Conservation (phyloP, 495 filamentous ascomycete species). For the Lasiosphaeria hispida region DNA sequence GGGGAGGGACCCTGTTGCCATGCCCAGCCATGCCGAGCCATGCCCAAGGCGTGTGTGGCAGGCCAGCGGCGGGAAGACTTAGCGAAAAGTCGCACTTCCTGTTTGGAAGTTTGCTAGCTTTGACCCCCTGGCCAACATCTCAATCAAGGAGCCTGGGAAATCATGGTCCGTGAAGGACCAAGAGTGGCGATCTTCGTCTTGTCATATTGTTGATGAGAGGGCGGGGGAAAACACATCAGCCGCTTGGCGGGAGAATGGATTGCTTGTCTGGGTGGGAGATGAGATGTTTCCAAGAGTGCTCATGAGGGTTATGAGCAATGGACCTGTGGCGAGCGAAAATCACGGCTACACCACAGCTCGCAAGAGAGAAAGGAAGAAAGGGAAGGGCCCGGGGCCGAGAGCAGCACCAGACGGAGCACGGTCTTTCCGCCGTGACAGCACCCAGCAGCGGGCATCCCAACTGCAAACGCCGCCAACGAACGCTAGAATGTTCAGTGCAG, state of each 20-base stretch:
- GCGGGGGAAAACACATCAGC: conserved; percentile 9
- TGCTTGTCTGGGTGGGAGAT: background rate
- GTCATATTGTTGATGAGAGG: conserved; percentile 7
- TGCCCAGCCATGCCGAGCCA: conserved; percentile 4
- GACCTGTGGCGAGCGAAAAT: background rate
- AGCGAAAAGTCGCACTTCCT: conserved; percentile 11
- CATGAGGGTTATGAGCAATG: background rate
- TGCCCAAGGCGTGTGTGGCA: background rate
- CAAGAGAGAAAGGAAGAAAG: too few relatives aligned
- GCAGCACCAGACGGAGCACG: too few relatives aligned
- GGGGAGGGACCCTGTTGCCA: conserved; percentile 7
- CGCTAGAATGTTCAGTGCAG: too few relatives aligned
- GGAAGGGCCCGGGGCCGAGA: too few relatives aligned
- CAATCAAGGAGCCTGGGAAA: conserved; percentile 15
- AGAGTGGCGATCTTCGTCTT: conserved; percentile 17
- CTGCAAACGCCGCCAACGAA: too few relatives aligned
- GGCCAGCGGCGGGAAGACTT: conserved; percentile 1
- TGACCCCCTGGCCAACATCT: conserved; percentile 5
- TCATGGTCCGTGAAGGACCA: conserved; percentile 15
- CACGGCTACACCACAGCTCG: too few relatives aligned
- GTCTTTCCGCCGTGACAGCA: too few relatives aligned
- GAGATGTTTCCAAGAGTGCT: background rate
- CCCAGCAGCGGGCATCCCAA: too few relatives aligned
- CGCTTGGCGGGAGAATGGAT: conserved; percentile 12
- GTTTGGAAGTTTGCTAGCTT: conserved; percentile 20